Base-by-base conservation (phyloP, 108 stramenopile genomes). In the Bacterosira constricta region DNA sequence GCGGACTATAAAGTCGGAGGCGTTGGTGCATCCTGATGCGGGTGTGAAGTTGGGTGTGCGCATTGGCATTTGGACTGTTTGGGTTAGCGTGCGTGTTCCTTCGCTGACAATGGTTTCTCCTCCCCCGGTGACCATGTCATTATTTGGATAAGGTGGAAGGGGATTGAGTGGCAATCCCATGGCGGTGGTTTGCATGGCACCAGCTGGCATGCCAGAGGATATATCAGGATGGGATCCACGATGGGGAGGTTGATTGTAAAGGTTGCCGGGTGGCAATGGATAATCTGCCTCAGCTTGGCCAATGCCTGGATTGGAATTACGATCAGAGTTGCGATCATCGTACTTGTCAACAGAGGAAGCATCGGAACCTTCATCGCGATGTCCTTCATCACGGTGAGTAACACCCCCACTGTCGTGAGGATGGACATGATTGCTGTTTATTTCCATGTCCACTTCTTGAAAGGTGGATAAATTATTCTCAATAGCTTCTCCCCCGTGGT, bases 1-100 rank as follows among this genome's bases (percentile, higher is more conserved):
- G 2, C 94, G 91, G n/a, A 95, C 94, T 52, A 95, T 87, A 68
- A 95, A 95, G 69, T 95, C 94, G 8, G 87, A 88, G n/a, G 94
- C 94, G 57, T 95, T 95, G 50, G 94, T 95, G 74, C 94, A 95
- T 1, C 94, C 94, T 15, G 94, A 91, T 32, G 94, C 94, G 2
- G 94, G 94, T 61, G 90, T 92, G 80, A 95, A 95, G 30, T 86
- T 95, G 9, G 91, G 87, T 3, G 90, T 50, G 34, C 87, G 88
- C 94, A 95, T 90, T 20, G 94, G 94, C 94, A 91, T 92, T 5
- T 86, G 80, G 3, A 92, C 89, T 72, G 91, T 90, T 60, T 94
- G 90, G 0, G 93, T 91, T 73, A 91, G 93, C 17, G 93, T 94
- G 12, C 90, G 90, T 1, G 93, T 94, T 12, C 88, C 86, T 0